These are phyloP conservation scores for Haematococcus lacustris DNA, from an alignment of 139 green algal species.

Conservation along the genomic window DNA sequence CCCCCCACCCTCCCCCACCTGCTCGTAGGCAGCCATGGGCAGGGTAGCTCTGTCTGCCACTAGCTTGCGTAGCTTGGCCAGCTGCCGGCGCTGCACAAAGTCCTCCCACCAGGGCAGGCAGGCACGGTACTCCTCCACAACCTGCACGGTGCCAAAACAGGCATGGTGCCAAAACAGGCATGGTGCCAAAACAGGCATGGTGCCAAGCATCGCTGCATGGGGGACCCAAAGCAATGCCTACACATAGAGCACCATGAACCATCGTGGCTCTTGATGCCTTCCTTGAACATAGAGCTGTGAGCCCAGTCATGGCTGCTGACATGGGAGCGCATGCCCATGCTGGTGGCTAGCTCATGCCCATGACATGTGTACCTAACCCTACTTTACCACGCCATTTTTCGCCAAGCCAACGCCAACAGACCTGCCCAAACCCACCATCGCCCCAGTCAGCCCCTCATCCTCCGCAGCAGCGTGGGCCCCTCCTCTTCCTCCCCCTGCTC, in stretches of 20 bases:
- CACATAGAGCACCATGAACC: not conserved
- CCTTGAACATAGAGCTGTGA: not conserved
- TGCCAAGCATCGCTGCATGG: not conserved
- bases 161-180: not conserved
- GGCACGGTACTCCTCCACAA: constrained; percentile 27
- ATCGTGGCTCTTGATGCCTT: not conserved
- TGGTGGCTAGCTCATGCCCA: too few relatives aligned
- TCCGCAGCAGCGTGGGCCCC: too few relatives aligned
- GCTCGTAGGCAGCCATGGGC: constrained; percentile 41
- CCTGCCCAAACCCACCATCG: too few relatives aligned
- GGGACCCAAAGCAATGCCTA: not conserved
- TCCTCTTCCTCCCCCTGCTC: not conserved
- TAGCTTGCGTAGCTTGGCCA: constrained; percentile 28
- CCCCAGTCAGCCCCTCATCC: too few relatives aligned
- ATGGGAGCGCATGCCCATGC: not conserved
- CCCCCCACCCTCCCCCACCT: too few relatives aligned
- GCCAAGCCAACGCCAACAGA: too few relatives aligned
- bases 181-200: not conserved
- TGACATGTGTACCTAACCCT: too few relatives aligned
- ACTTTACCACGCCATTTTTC: too few relatives aligned
- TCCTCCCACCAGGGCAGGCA: constrained; percentile 28
- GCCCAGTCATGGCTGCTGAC: not conserved
- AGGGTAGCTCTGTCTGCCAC: constrained; percentile 27
- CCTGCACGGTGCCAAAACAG: constrained; percentile 1
- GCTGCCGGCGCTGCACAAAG: constrained; percentile 23